phyloP scores from a whole-genome alignment of 352 stramenopile genomes.

The Pythium plurisporium region DNA sequence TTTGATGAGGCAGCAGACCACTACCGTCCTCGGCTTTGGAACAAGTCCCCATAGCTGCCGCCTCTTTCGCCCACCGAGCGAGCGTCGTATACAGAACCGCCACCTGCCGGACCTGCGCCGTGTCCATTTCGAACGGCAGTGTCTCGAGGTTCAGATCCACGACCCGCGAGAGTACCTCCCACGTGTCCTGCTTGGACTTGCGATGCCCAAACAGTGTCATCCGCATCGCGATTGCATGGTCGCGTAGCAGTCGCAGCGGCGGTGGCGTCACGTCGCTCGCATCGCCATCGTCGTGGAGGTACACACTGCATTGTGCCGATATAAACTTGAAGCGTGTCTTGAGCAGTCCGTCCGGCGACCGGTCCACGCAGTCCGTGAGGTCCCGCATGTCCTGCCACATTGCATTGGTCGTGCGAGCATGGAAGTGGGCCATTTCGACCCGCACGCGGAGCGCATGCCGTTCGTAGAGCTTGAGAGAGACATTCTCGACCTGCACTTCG shows the following conservation, averaged over 20 bases:
- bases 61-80: slow-evolving; percentile 4
- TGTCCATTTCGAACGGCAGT: slow-evolving; percentile 38
- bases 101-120: slow-evolving; percentile 32
- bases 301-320: slow-evolving; percentile 46
- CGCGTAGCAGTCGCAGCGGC: slow-evolving; percentile 30
- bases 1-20: slow-evolving; percentile 9
- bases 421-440: slow-evolving; percentile 35
- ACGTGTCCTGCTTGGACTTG: slow-evolving; percentile 30
- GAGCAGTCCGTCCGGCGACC: slow-evolving; percentile 53
- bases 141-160: slow-evolving; percentile 54
- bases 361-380: slow-evolving; percentile 46
- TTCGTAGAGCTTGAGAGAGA: slow-evolving; percentile 51
- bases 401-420: slow-evolving; percentile 56
- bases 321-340: slow-evolving; percentile 65
- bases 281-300: slow-evolving; percentile 23
- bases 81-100: slow-evolving; percentile 10
- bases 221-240: slow-evolving; percentile 43
- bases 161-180: slow-evolving; percentile 50
- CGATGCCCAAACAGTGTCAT: slow-evolving; percentile 55
- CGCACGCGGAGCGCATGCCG: slow-evolving; percentile 30
- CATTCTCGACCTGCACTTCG: slow-evolving; percentile 43
- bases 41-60: not conserved
- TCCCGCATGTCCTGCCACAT: slow-evolving; percentile 66
- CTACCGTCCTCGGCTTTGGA: not conserved
- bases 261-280: not conserved